These are phyloP conservation scores for Ophiostoma tasmaniense DNA, from an alignment of 2,329 filamentous ascomycete species.

Conservation along the genomic window DNA sequence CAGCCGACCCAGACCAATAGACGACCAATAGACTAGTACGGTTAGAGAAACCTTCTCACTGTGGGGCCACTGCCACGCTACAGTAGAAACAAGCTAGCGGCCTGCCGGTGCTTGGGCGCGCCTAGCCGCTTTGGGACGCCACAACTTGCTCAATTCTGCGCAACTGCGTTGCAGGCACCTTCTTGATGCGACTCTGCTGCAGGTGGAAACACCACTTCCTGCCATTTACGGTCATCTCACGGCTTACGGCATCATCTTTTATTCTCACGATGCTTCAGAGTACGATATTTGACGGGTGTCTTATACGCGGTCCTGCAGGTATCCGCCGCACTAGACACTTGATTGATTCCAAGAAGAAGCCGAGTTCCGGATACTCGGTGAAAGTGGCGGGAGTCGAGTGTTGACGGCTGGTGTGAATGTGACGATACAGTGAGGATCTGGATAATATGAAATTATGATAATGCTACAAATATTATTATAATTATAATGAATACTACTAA, in stretches of 20 bases:
- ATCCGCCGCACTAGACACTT: background rate
- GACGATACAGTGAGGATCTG: no score
- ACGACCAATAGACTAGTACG: background rate
- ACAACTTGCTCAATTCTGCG: constrained; percentile 45
- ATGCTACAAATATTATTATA: no score
- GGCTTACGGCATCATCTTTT: background rate
- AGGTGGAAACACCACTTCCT: background rate
- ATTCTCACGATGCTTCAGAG: no score
- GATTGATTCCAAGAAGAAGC: background rate
- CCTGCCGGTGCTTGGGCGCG: constrained; percentile 8
- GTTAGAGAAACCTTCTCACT: constrained; percentile 16
- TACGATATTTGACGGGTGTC: no score
- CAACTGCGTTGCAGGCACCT: no score
- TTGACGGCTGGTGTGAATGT: background rate
- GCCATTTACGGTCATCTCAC: background rate
- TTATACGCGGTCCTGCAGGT: background rate
- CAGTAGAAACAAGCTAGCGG: background rate
- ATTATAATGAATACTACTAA: no score
- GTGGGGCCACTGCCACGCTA: background rate
- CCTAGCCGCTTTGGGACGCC: constrained; percentile 22
- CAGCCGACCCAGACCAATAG: no score
- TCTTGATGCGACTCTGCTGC: no score
- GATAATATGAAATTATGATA: no score
- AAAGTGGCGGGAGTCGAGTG: background rate
- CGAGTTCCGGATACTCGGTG: background rate